These are phyloP conservation scores for Albophoma yamanashiensis DNA, from an alignment of 2,329 filamentous ascomycete species.

Conservation along the genomic window DNA sequence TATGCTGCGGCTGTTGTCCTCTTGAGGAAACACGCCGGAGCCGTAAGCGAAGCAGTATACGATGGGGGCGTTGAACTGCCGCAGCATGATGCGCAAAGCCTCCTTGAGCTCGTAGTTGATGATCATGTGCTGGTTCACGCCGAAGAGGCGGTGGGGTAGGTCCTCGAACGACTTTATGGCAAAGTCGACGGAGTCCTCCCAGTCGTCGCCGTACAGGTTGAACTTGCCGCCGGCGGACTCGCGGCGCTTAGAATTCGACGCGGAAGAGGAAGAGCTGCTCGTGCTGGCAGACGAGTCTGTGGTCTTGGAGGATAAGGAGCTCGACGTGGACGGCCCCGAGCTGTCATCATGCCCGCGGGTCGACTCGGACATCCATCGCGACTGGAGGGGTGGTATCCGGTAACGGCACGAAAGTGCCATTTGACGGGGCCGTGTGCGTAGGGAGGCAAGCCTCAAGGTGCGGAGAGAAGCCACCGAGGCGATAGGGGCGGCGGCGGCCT, in stretches of 20 bases:
- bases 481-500: slow-evolving; percentile 8
- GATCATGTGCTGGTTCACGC: slow-evolving; percentile 90
- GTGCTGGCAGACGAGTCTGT: not conserved
- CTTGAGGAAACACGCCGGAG: slow-evolving; percentile 87
- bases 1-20: slow-evolving; percentile 38
- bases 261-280: slow-evolving; percentile 9
- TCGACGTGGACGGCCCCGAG: not conserved
- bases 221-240: slow-evolving; percentile 19
- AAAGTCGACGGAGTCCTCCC: slow-evolving; percentile 31
- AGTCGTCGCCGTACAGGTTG: slow-evolving; percentile 28
- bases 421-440: slow-evolving; percentile 2
- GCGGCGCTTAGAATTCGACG: slow-evolving; percentile 4
- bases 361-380: slow-evolving; percentile 2
- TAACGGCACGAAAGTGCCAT: slow-evolving; percentile 3
- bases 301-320: not conserved
- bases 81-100: slow-evolving; percentile 73
- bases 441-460: slow-evolving; percentile 5
- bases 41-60: slow-evolving; percentile 96
- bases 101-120: slow-evolving; percentile 96
- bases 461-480: slow-evolving; percentile 10
- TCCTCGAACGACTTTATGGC: slow-evolving; percentile 33
- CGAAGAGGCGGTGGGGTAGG: slow-evolving; percentile 51
- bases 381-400: not conserved
- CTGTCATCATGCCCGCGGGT: not conserved
- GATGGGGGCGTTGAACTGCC: slow-evolving; percentile 87